Conservation (phyloP, 768 basidiomycete genomes). For the Termitomyces eurrhizus region DNA sequence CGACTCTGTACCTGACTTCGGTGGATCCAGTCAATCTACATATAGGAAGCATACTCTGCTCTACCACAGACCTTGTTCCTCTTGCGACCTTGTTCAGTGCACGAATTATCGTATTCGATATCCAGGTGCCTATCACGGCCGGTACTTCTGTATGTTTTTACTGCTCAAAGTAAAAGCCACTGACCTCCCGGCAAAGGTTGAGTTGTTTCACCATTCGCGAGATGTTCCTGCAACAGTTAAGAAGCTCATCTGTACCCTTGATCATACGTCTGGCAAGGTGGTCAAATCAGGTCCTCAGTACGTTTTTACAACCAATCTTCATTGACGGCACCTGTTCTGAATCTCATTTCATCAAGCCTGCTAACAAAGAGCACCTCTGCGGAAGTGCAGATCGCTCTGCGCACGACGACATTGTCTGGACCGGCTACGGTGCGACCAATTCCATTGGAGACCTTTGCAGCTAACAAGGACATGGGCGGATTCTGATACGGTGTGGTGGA, state of each 20-base stretch:
- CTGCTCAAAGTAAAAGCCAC: not conserved
- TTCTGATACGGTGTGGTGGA: slow-evolving; percentile 82
- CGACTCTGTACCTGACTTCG: slow-evolving; percentile 75
- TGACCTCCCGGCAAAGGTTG: slow-evolving; percentile 52
- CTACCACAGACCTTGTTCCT: slow-evolving; percentile 64
- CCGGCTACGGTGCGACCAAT: slow-evolving; percentile 51
- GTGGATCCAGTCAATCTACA: slow-evolving; percentile 85
- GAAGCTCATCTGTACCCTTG: slow-evolving; percentile 74
- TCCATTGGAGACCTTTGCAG: slow-evolving; percentile 80
- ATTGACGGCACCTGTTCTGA: not conserved
- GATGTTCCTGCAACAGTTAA: slow-evolving; percentile 89
- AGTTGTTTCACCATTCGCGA: slow-evolving; percentile 91
- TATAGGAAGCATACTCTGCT: slow-evolving; percentile 89
- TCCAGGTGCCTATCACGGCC: slow-evolving; percentile 81
- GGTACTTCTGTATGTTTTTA: slow-evolving; percentile 67
- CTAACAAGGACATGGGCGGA: slow-evolving; percentile 97
- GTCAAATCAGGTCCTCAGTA: slow-evolving; percentile 81
- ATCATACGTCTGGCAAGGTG: slow-evolving; percentile 71
- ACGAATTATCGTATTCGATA: slow-evolving; percentile 91
- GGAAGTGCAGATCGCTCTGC: slow-evolving; percentile 77
- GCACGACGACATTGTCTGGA: slow-evolving; percentile 50
- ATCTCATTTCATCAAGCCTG: slow-evolving; percentile 39
- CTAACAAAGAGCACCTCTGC: slow-evolving; percentile 83
- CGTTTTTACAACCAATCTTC: slow-evolving; percentile 10
- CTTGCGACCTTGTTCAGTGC: slow-evolving; percentile 77